Conservation (phyloP, 331 rosid species). For the Spiraea crenata region DNA sequence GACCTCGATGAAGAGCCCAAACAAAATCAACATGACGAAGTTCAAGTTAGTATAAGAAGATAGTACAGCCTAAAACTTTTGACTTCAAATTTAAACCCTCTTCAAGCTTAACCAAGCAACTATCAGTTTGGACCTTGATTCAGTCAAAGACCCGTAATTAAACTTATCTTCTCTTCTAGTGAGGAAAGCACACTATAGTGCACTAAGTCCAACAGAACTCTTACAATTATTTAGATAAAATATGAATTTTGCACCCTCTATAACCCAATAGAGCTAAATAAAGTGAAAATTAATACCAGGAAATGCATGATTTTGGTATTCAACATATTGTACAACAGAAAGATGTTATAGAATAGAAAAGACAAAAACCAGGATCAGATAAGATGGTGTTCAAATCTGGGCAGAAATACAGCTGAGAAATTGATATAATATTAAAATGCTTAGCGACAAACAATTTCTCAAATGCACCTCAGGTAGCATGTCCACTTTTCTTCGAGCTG, state of each 20-base stretch:
- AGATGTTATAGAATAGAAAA: background rate
- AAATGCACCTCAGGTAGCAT: slow-evolving; percentile 76
- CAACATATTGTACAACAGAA: background rate
- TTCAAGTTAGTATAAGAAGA: too few species aligned
- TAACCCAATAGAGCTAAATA: background rate
- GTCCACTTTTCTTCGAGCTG: slow-evolving; percentile 77
- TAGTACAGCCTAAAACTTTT: too few species aligned
- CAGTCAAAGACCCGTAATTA: background rate
- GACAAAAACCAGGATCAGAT: background rate
- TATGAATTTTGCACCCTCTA: background rate
- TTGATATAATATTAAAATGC: background rate
- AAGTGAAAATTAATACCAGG: background rate
- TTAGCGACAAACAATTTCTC: slow-evolving; percentile 4
- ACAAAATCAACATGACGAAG: background rate
- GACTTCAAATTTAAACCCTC: too few species aligned
- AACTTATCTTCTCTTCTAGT: background rate
- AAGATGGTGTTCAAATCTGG: background rate
- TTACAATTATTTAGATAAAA: too few species aligned
- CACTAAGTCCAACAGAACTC: background rate
- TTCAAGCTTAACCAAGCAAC: too few species aligned
- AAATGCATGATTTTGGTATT: background rate
- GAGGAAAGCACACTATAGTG: background rate
- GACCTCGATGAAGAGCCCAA: background rate
- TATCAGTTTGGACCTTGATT: too few species aligned
- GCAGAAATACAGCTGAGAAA: background rate